Percentiles rank a stretch among this genome's conserved stretches.
Conservation (phyloP, 1,284 basidiomycete species). For the Phylloporus sp. region DNA sequence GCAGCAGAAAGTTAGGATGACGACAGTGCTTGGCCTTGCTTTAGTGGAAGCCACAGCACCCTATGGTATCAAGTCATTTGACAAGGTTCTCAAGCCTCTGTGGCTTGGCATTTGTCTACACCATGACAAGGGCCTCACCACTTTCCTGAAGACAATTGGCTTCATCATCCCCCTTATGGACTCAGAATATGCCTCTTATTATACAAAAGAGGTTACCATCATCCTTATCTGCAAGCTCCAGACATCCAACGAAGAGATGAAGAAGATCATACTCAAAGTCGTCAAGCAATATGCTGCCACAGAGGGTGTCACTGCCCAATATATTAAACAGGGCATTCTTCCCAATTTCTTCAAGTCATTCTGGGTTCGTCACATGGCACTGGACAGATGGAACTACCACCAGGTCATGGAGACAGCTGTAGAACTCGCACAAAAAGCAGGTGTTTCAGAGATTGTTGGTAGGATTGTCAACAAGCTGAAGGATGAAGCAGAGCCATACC, state of each 20-base stretch:
- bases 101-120: conserved; percentile 98
- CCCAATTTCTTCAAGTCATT: conserved; percentile 99
- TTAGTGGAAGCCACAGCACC: too few relatives aligned
- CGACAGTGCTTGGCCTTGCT: conserved; percentile 97
- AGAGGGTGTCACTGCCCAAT: conserved; percentile 92
- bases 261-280: conserved; percentile 99
- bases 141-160: conserved; percentile 74
- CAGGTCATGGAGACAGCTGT: conserved; percentile 99
- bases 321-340: conserved; percentile 96
- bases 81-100: conserved; percentile 88
- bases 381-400: conserved; percentile 94
- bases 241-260: conserved; percentile 99
- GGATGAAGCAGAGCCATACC: conserved; percentile 95
- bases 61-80: too few relatives aligned
- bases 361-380: conserved; percentile 97
- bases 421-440: conserved; percentile 95
- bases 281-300: conserved; percentile 99
- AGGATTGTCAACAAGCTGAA: conserved; percentile 96
- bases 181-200: too few relatives aligned
- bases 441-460: conserved; percentile 94
- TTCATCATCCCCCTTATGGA: too few relatives aligned
- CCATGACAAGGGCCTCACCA: conserved; percentile 96
- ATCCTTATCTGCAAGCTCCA: conserved; percentile 99
- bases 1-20: conserved; percentile 98
- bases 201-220: conserved; percentile 76